Evolutionary conservation across 495 filamentous ascomycete species (phyloP).

Genomic region (Penicillium parvum): DNA sequence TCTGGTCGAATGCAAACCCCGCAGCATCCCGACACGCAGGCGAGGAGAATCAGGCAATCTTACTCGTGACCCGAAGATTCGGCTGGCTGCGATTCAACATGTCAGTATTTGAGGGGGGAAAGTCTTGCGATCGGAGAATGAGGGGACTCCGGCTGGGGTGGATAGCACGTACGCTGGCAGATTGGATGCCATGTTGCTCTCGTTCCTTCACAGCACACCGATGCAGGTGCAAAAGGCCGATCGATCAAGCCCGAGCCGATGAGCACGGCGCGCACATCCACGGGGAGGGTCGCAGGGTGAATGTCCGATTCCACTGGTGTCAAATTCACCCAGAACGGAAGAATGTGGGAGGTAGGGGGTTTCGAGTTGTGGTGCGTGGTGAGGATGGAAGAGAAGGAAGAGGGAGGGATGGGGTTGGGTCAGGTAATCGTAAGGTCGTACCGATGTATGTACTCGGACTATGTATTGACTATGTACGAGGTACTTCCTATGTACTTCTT

Average conservation of each 20-base stretch:
- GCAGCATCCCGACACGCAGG: slow-evolving; percentile 14
- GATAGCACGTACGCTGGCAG: slow-evolving; percentile 50
- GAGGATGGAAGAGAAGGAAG: slow-evolving; percentile 20
- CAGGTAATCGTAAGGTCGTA: slow-evolving; percentile 6
- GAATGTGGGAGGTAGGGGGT: slow-evolving; percentile 10
- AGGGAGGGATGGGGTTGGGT: slow-evolving; percentile 9
- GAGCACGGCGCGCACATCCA: slow-evolving; percentile 42
- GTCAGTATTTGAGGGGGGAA: slow-evolving; percentile 21
- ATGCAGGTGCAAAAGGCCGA: slow-evolving; percentile 34
- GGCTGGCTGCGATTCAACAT: slow-evolving; percentile 39
- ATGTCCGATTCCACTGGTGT: no score
- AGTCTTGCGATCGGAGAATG: slow-evolving; percentile 12
- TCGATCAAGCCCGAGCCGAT: slow-evolving; percentile 37
- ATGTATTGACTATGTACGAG: slow-evolving; percentile 18
- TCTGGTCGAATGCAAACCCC: slow-evolving; percentile 17
- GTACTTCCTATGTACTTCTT: slow-evolving; percentile 17
- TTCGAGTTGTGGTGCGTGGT: slow-evolving; percentile 15
- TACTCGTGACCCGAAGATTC: slow-evolving; percentile 65
- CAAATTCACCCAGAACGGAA: slow-evolving; percentile 5
- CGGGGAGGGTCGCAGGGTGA: slow-evolving; percentile 23
- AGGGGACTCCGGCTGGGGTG: not conserved
- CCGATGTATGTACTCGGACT: slow-evolving; percentile 16
- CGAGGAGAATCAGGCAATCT: slow-evolving; percentile 24
- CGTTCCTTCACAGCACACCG: slow-evolving; percentile 29
- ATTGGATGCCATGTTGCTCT: slow-evolving; percentile 52